Evolutionary conservation across 495 filamentous ascomycete species (phyloP).

Genomic region (Penicillium waksmanii): DNA sequence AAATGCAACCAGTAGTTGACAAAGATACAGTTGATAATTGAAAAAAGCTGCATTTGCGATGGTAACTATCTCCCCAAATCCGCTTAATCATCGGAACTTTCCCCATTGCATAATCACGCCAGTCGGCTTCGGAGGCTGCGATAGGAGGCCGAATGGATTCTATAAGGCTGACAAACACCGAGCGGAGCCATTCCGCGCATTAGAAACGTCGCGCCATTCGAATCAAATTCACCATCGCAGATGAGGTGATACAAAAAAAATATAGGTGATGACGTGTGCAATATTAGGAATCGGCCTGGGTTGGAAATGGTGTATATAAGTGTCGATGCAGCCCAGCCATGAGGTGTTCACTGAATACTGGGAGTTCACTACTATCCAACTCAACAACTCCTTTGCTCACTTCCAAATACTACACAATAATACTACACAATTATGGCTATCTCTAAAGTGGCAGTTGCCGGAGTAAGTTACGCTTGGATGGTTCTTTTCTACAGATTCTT

Average conservation of each 20-base stretch:
- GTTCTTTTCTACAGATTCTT: background rate
- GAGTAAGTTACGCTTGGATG: background rate
- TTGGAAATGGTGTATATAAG: no score
- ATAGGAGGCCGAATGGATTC: background rate
- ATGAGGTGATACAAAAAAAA: slow-evolving; percentile 3
- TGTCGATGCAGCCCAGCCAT: no score
- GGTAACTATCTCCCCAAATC: no score
- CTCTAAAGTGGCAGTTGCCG: slow-evolving; percentile 6
- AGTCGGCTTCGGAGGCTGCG: background rate
- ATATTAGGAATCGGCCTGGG: background rate
- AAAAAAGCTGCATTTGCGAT: no score
- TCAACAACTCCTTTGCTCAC: background rate
- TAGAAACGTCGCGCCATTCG: background rate
- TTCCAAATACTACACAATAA: no score
- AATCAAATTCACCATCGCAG: background rate
- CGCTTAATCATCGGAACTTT: background rate
- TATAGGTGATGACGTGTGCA: background rate
- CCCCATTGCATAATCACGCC: background rate
- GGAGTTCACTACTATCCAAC: background rate
- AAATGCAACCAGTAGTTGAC: no score
- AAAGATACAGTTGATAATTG: no score
- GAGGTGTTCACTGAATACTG: background rate
- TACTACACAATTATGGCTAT: background rate
- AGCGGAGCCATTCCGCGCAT: background rate
- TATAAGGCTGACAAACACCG: background rate